These are phyloP conservation scores for Aureobasidium subglaciale DNA, from an alignment of 2,329 filamentous ascomycete genomes.

Conservation along the genomic window DNA sequence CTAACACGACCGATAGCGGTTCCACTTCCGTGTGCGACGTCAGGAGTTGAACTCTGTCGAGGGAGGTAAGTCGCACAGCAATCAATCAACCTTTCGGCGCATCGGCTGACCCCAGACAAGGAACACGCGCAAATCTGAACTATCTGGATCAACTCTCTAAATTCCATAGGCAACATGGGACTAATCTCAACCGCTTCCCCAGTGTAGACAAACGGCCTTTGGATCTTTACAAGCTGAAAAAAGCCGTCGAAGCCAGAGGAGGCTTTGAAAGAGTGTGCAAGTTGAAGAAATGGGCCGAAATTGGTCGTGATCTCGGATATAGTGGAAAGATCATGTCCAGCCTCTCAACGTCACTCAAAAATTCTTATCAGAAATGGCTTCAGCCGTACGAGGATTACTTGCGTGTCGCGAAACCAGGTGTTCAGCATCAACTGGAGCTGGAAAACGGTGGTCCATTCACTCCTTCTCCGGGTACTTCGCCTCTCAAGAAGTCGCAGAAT, in stretches of 20 bases:
- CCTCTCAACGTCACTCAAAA: constrained; percentile 92
- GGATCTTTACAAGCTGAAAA: constrained; percentile 92
- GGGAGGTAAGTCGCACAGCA: constrained; percentile 59
- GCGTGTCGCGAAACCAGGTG: constrained; percentile 80
- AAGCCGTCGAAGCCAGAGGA: constrained; percentile 87
- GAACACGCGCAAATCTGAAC: constrained; percentile 88
- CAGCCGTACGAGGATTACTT: constrained; percentile 96
- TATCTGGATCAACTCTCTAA: constrained; percentile 93
- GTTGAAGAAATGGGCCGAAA: constrained; percentile 97
- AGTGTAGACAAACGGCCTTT: constrained; percentile 97
- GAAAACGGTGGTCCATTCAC: constrained; percentile 91
- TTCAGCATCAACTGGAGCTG: constrained; percentile 90
- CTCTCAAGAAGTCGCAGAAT: constrained; percentile 53
- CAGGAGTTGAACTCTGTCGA: constrained; percentile 97
- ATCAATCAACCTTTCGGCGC: not conserved
- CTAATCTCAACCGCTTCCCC: constrained; percentile 84
- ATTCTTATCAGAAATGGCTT: constrained; percentile 95
- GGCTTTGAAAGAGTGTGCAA: constrained; percentile 97
- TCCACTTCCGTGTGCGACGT: constrained; percentile 92
- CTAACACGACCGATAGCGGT: constrained; percentile 57
- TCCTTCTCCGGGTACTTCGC: constrained; percentile 65
- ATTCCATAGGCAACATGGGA: constrained; percentile 95
- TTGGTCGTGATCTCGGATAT: constrained; percentile 91
- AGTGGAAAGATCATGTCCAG: constrained; percentile 99
- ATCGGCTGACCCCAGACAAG: constrained; percentile 41